Conservation (phyloP, 306 rosid genomes). For the Quercus ilex region DNA sequence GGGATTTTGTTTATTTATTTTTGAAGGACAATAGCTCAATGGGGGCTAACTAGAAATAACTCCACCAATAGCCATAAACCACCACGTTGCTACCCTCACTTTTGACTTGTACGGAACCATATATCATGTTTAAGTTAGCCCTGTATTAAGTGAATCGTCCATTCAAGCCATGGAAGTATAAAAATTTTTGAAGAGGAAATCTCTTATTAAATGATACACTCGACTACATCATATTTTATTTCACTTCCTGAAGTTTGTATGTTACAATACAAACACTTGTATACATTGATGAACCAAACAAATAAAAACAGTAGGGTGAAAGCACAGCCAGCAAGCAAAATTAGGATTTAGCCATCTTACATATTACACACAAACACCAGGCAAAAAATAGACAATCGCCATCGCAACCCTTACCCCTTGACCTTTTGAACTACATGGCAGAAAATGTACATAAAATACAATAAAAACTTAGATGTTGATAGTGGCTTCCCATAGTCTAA, state of each 20-base stretch:
- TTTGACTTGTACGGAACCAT: no score
- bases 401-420: not conserved
- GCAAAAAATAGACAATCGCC: not conserved
- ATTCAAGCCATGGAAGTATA: no score
- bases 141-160: no score
- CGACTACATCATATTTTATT: not conserved
- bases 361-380: not conserved
- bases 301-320: not conserved
- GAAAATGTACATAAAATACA: slow-evolving; percentile 3
- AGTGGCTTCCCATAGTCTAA: slow-evolving; percentile 99
- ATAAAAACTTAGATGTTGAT: slow-evolving; percentile 59
- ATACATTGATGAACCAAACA: not conserved
- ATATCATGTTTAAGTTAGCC: no score
- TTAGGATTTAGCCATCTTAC: not conserved
- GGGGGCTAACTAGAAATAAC: no score
- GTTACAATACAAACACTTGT: not conserved
- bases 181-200: not conserved
- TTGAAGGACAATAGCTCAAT: no score
- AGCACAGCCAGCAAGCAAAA: not conserved
- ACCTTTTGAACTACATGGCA: not conserved
- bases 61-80: no score
- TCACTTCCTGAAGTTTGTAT: slow-evolving; percentile 24
- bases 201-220: not conserved
- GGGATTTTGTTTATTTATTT: no score
- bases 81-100: no score